Conservation (phyloP, 192 early-diverging fungal genomes). For the Coemansia sp. region DNA sequence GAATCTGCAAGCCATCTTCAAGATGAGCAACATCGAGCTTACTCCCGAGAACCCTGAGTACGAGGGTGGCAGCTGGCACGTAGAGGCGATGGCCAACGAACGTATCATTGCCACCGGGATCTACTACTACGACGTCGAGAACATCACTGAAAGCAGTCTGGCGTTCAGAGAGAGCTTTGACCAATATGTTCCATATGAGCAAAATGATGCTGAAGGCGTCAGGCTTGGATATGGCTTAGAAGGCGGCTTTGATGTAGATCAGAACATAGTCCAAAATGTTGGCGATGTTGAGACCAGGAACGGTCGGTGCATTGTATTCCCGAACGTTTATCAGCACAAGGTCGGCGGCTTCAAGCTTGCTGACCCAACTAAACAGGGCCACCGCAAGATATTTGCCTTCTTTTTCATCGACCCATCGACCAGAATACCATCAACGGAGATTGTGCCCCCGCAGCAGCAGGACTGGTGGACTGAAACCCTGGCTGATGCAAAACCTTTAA, state of each 20-base stretch:
- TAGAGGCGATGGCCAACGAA: slow-evolving; percentile 70
- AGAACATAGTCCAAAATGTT: slow-evolving; percentile 42
- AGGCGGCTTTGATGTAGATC: slow-evolving; percentile 13
- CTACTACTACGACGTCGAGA: slow-evolving; percentile 69
- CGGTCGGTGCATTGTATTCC: too few relatives aligned
- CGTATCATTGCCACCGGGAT: slow-evolving; percentile 71
- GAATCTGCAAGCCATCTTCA: slow-evolving; percentile 65
- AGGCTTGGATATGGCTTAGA: slow-evolving; percentile 46
- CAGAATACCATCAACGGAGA: slow-evolving; percentile 57
- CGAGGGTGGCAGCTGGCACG: slow-evolving; percentile 62
- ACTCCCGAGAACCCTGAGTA: slow-evolving; percentile 65
- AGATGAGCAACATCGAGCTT: slow-evolving; percentile 68
- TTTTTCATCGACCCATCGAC: slow-evolving; percentile 70
- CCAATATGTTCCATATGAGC: slow-evolving; percentile 7
- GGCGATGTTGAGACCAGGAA: too few relatives aligned
- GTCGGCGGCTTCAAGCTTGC: background rate
- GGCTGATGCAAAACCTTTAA: slow-evolving; percentile 1
- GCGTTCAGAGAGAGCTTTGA: slow-evolving; percentile 54
- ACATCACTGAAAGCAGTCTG: slow-evolving; percentile 65
- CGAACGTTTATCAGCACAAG: too few relatives aligned
- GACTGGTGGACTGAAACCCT: background rate
- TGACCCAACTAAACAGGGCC: slow-evolving; percentile 63
- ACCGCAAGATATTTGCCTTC: slow-evolving; percentile 70
- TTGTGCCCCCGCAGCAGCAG: too few relatives aligned
- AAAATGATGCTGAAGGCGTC: slow-evolving; percentile 17